Conservation (phyloP, 2,329 filamentous ascomycete species). For the Clonostachys rosea region DNA sequence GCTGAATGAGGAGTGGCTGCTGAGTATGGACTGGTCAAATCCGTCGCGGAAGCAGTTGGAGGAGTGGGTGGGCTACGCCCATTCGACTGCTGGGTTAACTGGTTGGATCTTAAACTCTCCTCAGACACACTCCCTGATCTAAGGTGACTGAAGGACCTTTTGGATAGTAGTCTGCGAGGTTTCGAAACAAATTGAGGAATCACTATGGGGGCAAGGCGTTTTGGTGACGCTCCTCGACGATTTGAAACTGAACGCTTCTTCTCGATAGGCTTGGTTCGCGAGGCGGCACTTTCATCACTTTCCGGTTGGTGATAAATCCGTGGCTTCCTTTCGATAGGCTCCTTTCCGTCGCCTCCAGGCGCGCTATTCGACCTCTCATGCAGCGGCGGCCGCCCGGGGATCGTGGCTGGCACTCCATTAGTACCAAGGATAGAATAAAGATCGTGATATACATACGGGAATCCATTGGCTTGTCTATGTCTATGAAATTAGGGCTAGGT, state of each 20-base stretch:
- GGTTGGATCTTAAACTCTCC: slow-evolving; percentile 33
- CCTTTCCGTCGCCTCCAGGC: slow-evolving; percentile 46
- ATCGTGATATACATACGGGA: slow-evolving; percentile 48
- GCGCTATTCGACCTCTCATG: slow-evolving; percentile 62
- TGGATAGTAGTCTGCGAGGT: slow-evolving; percentile 14
- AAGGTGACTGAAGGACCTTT: slow-evolving; percentile 38
- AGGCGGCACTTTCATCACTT: too few relatives aligned
- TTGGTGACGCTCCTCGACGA: slow-evolving; percentile 32
- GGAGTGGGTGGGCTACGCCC: slow-evolving; percentile 32
- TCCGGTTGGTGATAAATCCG: too few relatives aligned
- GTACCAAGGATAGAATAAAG: neutral
- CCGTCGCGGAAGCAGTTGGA: slow-evolving; percentile 18
- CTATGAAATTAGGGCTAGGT: slow-evolving; percentile 64
- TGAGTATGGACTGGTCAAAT: slow-evolving; percentile 37
- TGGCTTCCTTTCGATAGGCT: slow-evolving; percentile 17
- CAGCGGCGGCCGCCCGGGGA: slow-evolving; percentile 59
- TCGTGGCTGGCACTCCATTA: slow-evolving; percentile 46
- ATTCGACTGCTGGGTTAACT: slow-evolving; percentile 38
- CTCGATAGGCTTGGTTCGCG: neutral
- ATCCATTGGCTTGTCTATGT: slow-evolving; percentile 57
- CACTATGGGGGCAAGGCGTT: slow-evolving; percentile 49
- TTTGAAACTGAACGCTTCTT: slow-evolving; percentile 19
- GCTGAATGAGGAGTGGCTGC: slow-evolving; percentile 18
- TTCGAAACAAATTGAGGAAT: slow-evolving; percentile 34
- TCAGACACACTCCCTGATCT: slow-evolving; percentile 36